A percentile compares a stretch with the other conserved stretches of the same genome.
These are phyloP conservation scores for Chaetomium tenue DNA, from an alignment of 495 filamentous ascomycete species.

Conservation along the genomic window DNA sequence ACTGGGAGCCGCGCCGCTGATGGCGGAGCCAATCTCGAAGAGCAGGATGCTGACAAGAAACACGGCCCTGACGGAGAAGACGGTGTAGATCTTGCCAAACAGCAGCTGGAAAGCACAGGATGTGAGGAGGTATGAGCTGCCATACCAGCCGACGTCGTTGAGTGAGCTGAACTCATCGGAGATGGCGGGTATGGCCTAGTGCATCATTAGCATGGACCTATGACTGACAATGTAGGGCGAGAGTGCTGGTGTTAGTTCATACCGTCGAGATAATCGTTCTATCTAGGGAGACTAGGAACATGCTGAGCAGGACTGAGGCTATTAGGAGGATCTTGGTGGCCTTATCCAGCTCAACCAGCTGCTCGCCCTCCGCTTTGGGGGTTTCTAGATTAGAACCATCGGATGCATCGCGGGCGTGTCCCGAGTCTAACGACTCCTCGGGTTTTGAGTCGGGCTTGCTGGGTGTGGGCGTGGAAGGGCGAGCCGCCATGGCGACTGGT, in stretches of 20 bases:
- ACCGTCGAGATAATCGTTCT: slow-evolving; percentile 35
- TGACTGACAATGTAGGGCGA: not conserved
- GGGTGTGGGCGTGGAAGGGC: not conserved
- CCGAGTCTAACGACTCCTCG: not conserved
- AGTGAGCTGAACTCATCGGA: slow-evolving; percentile 46
- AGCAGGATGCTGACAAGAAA: slow-evolving; percentile 45
- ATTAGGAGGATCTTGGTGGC: slow-evolving; percentile 39
- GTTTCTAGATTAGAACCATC: not conserved
- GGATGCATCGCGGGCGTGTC: not conserved
- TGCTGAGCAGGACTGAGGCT: slow-evolving; percentile 47
- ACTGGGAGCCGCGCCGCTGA: slow-evolving; percentile 57
- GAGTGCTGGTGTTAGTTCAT: slow-evolving; percentile 16
- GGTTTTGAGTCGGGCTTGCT: not conserved
- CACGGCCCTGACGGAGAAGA: slow-evolving; percentile 41
- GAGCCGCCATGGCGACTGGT: not conserved
- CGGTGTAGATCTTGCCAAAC: slow-evolving; percentile 43
- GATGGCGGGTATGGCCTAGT: slow-evolving; percentile 47
- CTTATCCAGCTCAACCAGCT: not conserved
- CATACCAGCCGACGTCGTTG: slow-evolving; percentile 53
- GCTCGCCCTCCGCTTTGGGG: no score
- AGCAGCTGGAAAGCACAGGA: slow-evolving; percentile 38
- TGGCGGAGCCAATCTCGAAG: slow-evolving; percentile 53
- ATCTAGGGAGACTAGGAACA: slow-evolving; percentile 53
- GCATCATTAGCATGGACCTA: not conserved
- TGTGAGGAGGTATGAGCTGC: slow-evolving; percentile 42